Conservation (phyloP, 176 grass and related monocot genomes). For the Carex myosuroides region DNA sequence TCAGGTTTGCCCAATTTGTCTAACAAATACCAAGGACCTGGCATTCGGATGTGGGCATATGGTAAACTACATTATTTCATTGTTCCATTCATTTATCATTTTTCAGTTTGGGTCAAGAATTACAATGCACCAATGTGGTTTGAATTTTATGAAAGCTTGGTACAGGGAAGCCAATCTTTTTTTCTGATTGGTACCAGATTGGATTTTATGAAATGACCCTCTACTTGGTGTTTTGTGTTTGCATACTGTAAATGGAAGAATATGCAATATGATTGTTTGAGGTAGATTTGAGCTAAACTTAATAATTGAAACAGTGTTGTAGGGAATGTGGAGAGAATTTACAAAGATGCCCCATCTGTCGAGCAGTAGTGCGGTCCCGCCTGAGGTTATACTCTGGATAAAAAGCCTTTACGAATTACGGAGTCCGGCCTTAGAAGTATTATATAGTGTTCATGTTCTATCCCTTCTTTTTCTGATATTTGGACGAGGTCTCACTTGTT, state of each 20-base stretch:
- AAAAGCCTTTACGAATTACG: background rate
- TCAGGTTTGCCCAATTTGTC: conserved; percentile 80
- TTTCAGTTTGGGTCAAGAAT: background rate
- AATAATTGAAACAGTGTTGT: conserved; percentile 47
- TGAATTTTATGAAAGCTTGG: too few species aligned
- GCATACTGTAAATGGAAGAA: too few species aligned
- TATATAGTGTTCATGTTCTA: background rate
- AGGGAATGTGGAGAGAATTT: conserved; percentile 78
- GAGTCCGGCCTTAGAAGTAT: background rate
- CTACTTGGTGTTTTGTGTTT: too few species aligned
- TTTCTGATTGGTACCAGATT: too few species aligned
- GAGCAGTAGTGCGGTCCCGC: conserved; percentile 50
- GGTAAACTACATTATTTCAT: conserved; percentile 35
- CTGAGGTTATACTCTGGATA: conserved; percentile 74
- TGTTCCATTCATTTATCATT: background rate
- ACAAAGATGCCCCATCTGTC: conserved; percentile 79
- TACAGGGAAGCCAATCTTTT: too few species aligned
- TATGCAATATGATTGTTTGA: background rate
- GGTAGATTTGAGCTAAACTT: conserved; percentile 37
- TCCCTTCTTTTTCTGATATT: background rate
- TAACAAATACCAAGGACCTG: conserved; percentile 71
- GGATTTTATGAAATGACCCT: too few species aligned
- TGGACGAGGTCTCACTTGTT: background rate
- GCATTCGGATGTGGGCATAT: conserved; percentile 86
- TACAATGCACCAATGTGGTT: background rate